phyloP scores from a whole-genome alignment of 768 basidiomycete genomes.

The Lactarius deliciosus region DNA sequence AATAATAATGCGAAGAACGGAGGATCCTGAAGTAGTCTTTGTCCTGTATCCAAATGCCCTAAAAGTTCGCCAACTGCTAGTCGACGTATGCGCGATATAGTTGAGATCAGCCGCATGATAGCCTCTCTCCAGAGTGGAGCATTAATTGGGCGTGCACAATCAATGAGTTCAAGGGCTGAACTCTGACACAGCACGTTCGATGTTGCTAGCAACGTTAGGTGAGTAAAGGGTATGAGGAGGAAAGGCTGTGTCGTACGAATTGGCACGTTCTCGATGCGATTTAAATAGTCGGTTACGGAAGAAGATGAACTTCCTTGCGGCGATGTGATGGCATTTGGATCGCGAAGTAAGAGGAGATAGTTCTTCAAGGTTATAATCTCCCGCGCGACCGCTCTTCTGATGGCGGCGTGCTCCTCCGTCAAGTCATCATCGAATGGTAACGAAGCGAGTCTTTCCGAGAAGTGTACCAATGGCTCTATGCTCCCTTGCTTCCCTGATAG shows the following conservation, averaged over 20 bases:
- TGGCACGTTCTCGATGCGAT: constrained; percentile 42
- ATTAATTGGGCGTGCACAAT: constrained; percentile 56
- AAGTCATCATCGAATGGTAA: constrained; percentile 36
- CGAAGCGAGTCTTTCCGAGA: constrained; percentile 41
- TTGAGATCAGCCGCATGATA: constrained; percentile 41
- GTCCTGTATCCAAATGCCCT: constrained; percentile 45
- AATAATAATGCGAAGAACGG: constrained; percentile 9
- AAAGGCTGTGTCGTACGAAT: constrained; percentile 44
- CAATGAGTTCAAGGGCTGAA: constrained; percentile 58
- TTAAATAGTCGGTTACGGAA: constrained; percentile 47
- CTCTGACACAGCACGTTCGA: constrained; percentile 37
- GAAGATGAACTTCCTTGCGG: constrained; percentile 25
- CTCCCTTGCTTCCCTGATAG: constrained; percentile 56
- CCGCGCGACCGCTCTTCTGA: constrained; percentile 41
- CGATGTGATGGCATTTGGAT: constrained; percentile 18
- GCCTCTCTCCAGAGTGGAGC: constrained; percentile 39
- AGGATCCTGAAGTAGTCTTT: constrained; percentile 41
- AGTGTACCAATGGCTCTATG: constrained; percentile 39
- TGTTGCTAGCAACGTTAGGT: constrained; percentile 37
- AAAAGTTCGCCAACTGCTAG: constrained; percentile 46
- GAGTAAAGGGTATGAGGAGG: constrained; percentile 1
- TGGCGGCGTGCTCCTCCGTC: constrained; percentile 35
- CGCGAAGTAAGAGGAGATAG: constrained; percentile 38
- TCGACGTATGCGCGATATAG: constrained; percentile 44
- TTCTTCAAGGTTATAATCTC: constrained; percentile 46